A percentile compares a stretch with the other conserved stretches of the same genome.
Conservation (phyloP, 108 stramenopile species). For the Aurantiochytrium sp. region DNA sequence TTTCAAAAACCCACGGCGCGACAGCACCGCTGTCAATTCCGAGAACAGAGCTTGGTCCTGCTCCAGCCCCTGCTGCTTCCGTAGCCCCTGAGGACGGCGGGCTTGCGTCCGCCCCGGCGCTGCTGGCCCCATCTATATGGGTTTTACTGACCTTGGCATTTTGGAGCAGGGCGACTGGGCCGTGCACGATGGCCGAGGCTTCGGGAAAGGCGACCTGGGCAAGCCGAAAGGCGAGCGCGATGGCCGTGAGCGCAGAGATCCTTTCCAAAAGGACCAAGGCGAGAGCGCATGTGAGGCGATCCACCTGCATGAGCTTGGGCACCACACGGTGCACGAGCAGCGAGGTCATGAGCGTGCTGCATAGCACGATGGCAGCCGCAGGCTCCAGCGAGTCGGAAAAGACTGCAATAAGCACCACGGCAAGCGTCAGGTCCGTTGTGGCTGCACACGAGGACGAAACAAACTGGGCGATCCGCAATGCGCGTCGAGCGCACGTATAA, state of each 20-base stretch:
- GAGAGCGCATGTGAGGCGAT: neutral
- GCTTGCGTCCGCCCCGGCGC: neutral
- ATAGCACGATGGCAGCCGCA: neutral
- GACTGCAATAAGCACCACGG: neutral
- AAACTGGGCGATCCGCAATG: neutral
- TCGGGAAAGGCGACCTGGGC: neutral
- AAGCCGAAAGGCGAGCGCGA: neutral
- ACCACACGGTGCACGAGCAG: neutral
- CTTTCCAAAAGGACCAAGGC: neutral
- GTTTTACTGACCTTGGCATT: neutral
- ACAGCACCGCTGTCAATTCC: neutral
- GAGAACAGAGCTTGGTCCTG: neutral
- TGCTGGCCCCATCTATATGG: neutral
- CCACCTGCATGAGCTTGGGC: neutral
- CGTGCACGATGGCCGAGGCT: neutral
- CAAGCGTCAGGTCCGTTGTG: neutral
- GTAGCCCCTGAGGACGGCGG: neutral
- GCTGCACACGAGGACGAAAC: neutral
- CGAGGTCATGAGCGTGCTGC: neutral
- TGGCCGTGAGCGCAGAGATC: neutral
- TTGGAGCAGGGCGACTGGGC: neutral
- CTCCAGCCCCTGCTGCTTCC: neutral
- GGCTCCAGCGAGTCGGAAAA: neutral
- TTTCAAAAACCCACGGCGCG: neutral
- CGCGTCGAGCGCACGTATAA: neutral